Conservation (phyloP, 129 eudicot species). For the Escallonia herrerae region DNA sequence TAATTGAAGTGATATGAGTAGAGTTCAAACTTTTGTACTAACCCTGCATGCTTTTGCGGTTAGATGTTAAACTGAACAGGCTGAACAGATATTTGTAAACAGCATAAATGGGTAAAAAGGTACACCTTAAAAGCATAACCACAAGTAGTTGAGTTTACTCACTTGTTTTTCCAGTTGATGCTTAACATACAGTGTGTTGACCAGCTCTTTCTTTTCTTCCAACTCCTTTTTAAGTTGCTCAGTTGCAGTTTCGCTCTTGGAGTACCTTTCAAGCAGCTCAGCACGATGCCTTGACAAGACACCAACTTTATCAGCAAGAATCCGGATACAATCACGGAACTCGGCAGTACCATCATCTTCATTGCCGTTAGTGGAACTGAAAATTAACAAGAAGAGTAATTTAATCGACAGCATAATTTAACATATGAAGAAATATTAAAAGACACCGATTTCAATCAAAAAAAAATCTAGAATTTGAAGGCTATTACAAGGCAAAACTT, state of each 20-base stretch:
- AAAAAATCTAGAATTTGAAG: not conserved
- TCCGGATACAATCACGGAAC: slow-evolving; percentile 64
- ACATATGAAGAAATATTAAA: not conserved
- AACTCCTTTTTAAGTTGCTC: slow-evolving; percentile 62
- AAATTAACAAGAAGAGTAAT: slow-evolving; percentile 1
- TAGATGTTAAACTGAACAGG: too few species aligned
- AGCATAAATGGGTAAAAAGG: too few species aligned
- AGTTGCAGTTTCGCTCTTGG: slow-evolving; percentile 63
- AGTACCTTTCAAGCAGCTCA: slow-evolving; percentile 68
- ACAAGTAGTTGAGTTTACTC: slow-evolving; percentile 4
- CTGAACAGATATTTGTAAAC: too few species aligned
- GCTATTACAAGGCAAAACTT: not conserved
- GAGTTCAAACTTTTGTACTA: too few species aligned
- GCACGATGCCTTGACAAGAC: slow-evolving; percentile 64
- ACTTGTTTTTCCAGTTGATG: slow-evolving; percentile 95
- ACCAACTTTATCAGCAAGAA: slow-evolving; percentile 76
- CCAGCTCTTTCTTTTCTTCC: slow-evolving; percentile 77
- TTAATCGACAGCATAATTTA: not conserved
- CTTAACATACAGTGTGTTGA: slow-evolving; percentile 69
- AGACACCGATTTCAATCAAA: not conserved
- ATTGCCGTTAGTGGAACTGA: slow-evolving; percentile 52
- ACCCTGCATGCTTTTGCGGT: too few species aligned
- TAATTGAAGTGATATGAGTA: too few species aligned
- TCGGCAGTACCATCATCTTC: slow-evolving; percentile 73
- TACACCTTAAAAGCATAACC: not conserved